Conservation (phyloP, 768 basidiomycete species). For the Auricularia sp. region DNA sequence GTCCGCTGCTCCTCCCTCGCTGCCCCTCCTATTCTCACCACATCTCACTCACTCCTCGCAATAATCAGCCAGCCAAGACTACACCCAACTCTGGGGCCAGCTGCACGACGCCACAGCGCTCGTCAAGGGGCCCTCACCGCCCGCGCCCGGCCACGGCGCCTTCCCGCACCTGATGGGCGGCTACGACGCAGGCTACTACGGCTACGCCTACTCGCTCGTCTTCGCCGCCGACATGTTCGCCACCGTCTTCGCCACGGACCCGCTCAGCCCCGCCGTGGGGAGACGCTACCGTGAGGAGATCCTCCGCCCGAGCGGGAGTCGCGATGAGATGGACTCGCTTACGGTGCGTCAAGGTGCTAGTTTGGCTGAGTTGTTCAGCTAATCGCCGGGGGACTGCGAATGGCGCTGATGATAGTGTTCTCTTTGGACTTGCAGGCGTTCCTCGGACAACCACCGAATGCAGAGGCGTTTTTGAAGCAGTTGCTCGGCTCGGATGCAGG, state of each 20-base stretch:
- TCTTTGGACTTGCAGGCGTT: constrained; percentile 41
- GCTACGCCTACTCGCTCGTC: constrained; percentile 66
- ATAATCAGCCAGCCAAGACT: constrained; percentile 29
- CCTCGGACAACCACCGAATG: constrained; percentile 65
- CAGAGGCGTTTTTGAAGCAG: constrained; percentile 62
- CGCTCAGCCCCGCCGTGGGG: constrained; percentile 27
- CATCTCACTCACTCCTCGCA: not conserved
- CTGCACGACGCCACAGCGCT: constrained; percentile 60
- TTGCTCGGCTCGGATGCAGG: constrained; percentile 34
- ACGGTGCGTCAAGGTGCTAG: constrained; percentile 32
- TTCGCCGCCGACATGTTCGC: constrained; percentile 52
- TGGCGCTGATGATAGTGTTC: no score
- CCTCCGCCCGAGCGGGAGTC: constrained; percentile 59
- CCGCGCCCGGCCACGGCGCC: constrained; percentile 57
- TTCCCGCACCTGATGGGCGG: constrained; percentile 73
- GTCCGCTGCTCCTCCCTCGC: constrained; percentile 22
- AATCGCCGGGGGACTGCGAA: no score
- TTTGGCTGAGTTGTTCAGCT: not conserved
- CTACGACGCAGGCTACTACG: constrained; percentile 63
- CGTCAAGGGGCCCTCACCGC: constrained; percentile 44
- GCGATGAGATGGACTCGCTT: constrained; percentile 70
- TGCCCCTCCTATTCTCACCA: constrained; percentile 4
- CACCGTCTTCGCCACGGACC: constrained; percentile 74
- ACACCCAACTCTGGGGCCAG: constrained; percentile 67
- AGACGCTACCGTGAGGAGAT: constrained; percentile 66